Evolutionary conservation across 805 yeast genomes (phyloP).

Genomic region (Kazachstania taianensis): DNA sequence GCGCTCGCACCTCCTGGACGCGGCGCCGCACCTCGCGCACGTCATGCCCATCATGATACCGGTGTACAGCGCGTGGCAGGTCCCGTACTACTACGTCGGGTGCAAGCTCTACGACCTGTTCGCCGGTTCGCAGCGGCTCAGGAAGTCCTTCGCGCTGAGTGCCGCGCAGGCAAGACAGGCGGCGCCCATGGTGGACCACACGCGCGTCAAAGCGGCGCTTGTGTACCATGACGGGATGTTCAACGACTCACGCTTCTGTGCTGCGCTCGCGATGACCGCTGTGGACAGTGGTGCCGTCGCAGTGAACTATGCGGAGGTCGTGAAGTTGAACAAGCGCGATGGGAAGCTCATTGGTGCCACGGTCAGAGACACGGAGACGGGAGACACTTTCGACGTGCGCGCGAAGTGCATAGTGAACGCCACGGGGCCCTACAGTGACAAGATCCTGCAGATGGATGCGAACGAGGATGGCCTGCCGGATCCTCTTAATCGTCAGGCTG

Average conservation of each 20-base stretch:
- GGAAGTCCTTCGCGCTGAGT: conserved; percentile 63
- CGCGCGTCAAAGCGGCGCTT: conserved; percentile 75
- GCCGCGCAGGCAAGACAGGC: conserved; percentile 55
- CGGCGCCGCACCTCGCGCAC: conserved; percentile 84
- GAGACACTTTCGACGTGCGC: conserved; percentile 46
- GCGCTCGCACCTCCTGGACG: conserved; percentile 73
- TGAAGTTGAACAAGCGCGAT: conserved; percentile 57
- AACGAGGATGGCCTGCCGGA: conserved; percentile 58
- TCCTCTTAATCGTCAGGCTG: conserved; percentile 13
- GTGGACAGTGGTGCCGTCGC: conserved; percentile 81
- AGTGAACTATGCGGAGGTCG: conserved; percentile 76
- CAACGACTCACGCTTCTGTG: conserved; percentile 85
- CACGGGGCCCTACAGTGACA: conserved; percentile 89
- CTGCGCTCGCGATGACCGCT: conserved; percentile 79
- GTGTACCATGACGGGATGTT: conserved; percentile 94
- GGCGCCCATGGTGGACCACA: conserved; percentile 78
- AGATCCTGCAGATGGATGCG: conserved; percentile 76
- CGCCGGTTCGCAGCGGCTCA: conserved; percentile 82
- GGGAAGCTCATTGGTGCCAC: conserved; percentile 63
- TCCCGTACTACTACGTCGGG: conserved; percentile 87
- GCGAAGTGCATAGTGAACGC: conserved; percentile 81
- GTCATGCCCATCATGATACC: conserved; percentile 91
- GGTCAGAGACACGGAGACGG: conserved; percentile 64
- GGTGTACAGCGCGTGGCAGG: conserved; percentile 92
- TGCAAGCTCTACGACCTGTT: conserved; percentile 86